Base-by-base conservation (phyloP, 2,329 filamentous ascomycete species). In the Biscogniauxia sp. region DNA sequence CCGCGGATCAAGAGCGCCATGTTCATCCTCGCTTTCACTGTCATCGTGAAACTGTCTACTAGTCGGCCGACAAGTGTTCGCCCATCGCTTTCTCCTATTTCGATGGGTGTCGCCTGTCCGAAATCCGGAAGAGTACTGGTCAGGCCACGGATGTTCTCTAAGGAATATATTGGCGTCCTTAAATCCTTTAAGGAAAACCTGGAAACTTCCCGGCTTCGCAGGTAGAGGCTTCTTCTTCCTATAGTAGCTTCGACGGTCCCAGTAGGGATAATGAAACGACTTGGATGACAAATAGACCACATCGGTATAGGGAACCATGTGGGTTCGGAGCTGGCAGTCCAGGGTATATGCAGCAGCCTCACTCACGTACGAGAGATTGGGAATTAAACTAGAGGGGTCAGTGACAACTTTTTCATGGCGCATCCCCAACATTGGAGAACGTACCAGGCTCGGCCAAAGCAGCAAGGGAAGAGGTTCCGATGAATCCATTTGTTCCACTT, bases 401-500 rank as follows among this genome's bases (percentile, higher is more conserved):
- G 51, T 13, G 19, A 23, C 49, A 25, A 17, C 3, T 15, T 37
- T 4, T 15, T 5, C 20, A 20, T 52, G n/a, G 32, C 5, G 13
- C 28, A 19, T 26, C 5, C 37, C 37, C 5, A 32, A 13, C 20
- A 53, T 26, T 28, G 3, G 45, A 8, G 58, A 5, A 74, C 82
- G 57, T 75, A 87, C 84, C 93, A 98, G 53, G 94, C 93, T 71
- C 95, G 84, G 19, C 95, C 95, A 71, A 99, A 99, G 76, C 92
- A 97, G 78, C 96, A 99, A 8, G 95, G 95, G 69, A 99, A 98
- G 66, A 99, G 75, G 74, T 99, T 99, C 65, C 95, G 85, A 76
- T 99, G 95, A 79, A 99, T 93, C 95, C 95, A 99, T 78, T 99
- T 99, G 69, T 96, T 98, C 94, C 94, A 98, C 75, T 99, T 99